Percentiles rank a stretch among this genome's conserved stretches.
These are phyloP conservation scores for Entelexis sorbosivorans DNA, from an alignment of 1,139 yeast species.

Conservation along the genomic window DNA sequence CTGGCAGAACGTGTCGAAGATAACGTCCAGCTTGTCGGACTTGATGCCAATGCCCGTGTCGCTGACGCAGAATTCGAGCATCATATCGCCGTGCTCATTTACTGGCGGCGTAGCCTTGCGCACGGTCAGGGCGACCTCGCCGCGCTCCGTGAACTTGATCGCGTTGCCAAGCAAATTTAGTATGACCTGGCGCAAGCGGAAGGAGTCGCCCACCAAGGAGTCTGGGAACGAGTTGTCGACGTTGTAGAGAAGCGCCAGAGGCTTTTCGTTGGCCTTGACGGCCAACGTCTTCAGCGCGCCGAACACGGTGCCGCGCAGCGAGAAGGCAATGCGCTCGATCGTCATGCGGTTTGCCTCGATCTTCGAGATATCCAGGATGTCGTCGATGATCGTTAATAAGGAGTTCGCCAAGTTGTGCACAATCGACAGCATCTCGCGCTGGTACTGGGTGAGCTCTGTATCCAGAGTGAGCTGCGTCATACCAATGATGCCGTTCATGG, in stretches of 20 bases:
- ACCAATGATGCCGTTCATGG: slow-evolving; percentile 86
- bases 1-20: slow-evolving; percentile 81
- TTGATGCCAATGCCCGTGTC: slow-evolving; percentile 87
- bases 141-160: slow-evolving; percentile 70
- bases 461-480: slow-evolving; percentile 84
- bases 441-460: slow-evolving; percentile 77
- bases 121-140: slow-evolving; percentile 48
- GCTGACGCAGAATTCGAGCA: slow-evolving; percentile 72
- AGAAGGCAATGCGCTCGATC: slow-evolving; percentile 76
- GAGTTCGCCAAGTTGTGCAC: slow-evolving; percentile 81
- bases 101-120: slow-evolving; percentile 29
- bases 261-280: slow-evolving; percentile 78
- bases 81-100: slow-evolving; percentile 42
- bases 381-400: slow-evolving; percentile 73
- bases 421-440: slow-evolving; percentile 78
- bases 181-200: slow-evolving; percentile 73
- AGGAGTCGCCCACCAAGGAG: slow-evolving; percentile 74
- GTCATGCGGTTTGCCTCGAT: slow-evolving; percentile 90
- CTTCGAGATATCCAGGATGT: slow-evolving; percentile 79
- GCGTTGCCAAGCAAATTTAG: slow-evolving; percentile 80
- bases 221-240: slow-evolving; percentile 83
- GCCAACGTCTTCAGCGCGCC: slow-evolving; percentile 82
- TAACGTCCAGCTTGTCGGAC: slow-evolving; percentile 67
- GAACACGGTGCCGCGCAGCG: slow-evolving; percentile 73
- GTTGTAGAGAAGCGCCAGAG: slow-evolving; percentile 65